Conservation (phyloP, 1,139 yeast genomes). For the Saccharomyces pastorianus region DNA sequence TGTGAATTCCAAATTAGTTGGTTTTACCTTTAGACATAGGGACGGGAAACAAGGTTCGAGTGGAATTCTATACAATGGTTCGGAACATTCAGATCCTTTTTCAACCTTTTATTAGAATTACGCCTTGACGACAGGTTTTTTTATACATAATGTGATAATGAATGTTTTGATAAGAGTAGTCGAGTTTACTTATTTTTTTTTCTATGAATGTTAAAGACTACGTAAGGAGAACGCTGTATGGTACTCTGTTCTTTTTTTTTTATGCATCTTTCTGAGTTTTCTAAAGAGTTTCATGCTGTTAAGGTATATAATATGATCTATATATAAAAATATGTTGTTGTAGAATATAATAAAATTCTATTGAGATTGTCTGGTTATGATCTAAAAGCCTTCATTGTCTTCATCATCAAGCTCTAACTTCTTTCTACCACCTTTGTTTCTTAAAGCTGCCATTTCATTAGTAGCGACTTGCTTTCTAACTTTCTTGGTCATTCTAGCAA, state of each 20-base stretch:
- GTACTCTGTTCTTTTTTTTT: neutral
- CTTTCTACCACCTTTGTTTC: constrained; percentile 68
- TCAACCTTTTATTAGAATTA: constrained; percentile 33
- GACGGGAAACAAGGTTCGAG: constrained; percentile 46
- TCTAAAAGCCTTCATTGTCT: constrained; percentile 15
- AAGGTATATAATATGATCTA: constrained; percentile 25
- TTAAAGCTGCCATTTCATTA: constrained; percentile 59
- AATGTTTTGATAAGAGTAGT: too few species aligned
- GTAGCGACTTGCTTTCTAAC: constrained; percentile 76
- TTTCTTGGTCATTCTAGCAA: constrained; percentile 80
- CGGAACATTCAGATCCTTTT: constrained; percentile 35
- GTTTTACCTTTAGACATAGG: constrained; percentile 87
- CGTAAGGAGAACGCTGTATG: too few species aligned
- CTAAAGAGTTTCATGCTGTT: neutral
- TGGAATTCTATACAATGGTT: constrained; percentile 34
- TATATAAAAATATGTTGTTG: neutral
- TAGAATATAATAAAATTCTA: neutral
- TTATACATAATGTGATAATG: too few species aligned
- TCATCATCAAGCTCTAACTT: constrained; percentile 52
- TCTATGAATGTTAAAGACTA: too few species aligned
- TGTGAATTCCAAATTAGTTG: constrained; percentile 72
- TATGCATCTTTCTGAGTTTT: too few species aligned
- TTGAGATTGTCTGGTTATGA: neutral
- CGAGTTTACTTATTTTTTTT: too few species aligned
- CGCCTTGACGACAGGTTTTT: neutral